A percentile compares a stretch with the other conserved stretches of the same genome.
Conservation (phyloP, 352 stramenopile genomes). For the Phytophthora pinifolia region DNA sequence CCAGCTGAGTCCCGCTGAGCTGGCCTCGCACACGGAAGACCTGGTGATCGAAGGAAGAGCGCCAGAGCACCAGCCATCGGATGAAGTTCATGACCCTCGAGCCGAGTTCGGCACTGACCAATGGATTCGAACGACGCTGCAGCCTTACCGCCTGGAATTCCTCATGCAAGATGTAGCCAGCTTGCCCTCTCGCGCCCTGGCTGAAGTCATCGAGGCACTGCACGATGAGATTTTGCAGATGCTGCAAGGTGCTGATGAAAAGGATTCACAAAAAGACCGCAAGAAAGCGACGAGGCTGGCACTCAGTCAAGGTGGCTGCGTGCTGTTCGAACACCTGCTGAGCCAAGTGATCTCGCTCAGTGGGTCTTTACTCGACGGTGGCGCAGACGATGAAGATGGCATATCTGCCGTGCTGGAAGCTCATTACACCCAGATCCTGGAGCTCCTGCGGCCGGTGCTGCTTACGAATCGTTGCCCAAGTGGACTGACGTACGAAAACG, state of each 20-base stretch:
- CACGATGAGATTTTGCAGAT: conserved; percentile 51
- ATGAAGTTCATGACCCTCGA: conserved; percentile 14
- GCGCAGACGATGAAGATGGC: conserved; percentile 42
- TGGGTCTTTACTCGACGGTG: conserved; percentile 33
- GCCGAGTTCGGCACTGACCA: conserved; percentile 47
- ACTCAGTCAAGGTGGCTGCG: conserved; percentile 59
- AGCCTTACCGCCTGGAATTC: conserved; percentile 67
- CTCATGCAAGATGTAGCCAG: conserved; percentile 59
- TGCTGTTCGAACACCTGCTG: conserved; percentile 70
- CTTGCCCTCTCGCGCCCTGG: conserved; percentile 43
- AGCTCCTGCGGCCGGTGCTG: conserved; percentile 47
- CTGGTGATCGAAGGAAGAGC: conserved; percentile 41
- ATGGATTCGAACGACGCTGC: conserved; percentile 65
- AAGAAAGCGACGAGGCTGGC: conserved; percentile 25
- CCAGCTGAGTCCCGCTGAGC: conserved; percentile 39
- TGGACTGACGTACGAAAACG: conserved; percentile 64
- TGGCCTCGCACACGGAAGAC: conserved; percentile 51
- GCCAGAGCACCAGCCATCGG: conserved; percentile 12
- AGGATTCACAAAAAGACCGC: conserved; percentile 17
- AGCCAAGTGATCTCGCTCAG: conserved; percentile 41
- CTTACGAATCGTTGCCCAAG: conserved; percentile 32
- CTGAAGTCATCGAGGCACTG: conserved; percentile 54
- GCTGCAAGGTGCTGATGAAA: conserved; percentile 32
- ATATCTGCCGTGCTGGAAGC: conserved; percentile 45
- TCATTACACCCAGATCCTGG: conserved; percentile 52